phyloP scores from a whole-genome alignment of 805 yeast genomes.

The Barnettozyma botsteinii region DNA sequence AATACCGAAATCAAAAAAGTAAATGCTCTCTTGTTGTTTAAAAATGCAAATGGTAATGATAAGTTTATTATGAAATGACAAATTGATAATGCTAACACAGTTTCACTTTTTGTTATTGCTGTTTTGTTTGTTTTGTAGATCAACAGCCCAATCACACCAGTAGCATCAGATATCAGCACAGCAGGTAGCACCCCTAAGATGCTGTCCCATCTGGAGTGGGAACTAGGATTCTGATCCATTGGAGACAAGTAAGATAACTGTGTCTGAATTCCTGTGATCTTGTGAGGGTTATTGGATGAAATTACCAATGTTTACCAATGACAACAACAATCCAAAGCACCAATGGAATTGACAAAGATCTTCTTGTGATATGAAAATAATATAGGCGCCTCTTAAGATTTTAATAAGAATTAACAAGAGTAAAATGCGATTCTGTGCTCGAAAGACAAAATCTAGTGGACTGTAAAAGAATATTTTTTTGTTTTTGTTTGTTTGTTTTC shows the following conservation, averaged over 20 bases:
- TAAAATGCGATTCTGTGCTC: slow-evolving; percentile 3
- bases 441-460: too few relatives aligned
- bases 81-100: slow-evolving; percentile 3
- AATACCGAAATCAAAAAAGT: neutral
- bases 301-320: too few relatives aligned
- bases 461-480: too few relatives aligned
- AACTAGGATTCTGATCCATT: neutral
- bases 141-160: slow-evolving; percentile 14
- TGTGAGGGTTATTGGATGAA: too few relatives aligned
- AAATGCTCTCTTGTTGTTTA: neutral
- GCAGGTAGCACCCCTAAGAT: neutral
- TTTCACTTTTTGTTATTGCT: neutral
- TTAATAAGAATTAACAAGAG: neutral
- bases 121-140: slow-evolving; percentile 6
- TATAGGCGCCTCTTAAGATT: too few relatives aligned
- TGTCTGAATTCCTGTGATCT: too few relatives aligned
- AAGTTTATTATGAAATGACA: slow-evolving; percentile 6
- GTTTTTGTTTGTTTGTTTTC: slow-evolving; percentile 4
- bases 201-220: neutral
- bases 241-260: neutral
- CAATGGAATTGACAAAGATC: too few relatives aligned
- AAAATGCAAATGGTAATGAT: slow-evolving; percentile 2
- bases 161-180: slow-evolving; percentile 7
- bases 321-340: neutral
- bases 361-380: too few relatives aligned